These are phyloP conservation scores for Podila epicladia DNA, from an alignment of 192 early-diverging fungal species.

Conservation along the genomic window DNA sequence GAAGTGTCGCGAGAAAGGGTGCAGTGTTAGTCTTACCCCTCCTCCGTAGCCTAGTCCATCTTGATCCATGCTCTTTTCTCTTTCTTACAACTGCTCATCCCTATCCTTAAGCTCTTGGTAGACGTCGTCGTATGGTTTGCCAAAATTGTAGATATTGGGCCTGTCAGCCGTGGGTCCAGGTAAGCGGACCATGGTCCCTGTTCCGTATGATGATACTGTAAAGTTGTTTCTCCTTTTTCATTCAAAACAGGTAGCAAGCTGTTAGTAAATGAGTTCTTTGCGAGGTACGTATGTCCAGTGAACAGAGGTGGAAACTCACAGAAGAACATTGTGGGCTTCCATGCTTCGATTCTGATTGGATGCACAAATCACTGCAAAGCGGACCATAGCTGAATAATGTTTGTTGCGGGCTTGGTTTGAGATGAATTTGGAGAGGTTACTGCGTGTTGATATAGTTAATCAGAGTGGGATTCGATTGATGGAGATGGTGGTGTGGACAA, in stretches of 20 bases:
- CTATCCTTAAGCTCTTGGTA: constrained; percentile 80
- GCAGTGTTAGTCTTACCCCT: no score
- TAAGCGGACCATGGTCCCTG: constrained; percentile 88
- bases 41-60: no score
- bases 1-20: no score
- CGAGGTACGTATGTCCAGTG: constrained; percentile 3
- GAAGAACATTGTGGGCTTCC: constrained; percentile 90
- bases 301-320: constrained; percentile 45
- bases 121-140: constrained; percentile 92
- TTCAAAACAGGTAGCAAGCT: background rate
- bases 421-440: background rate
- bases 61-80: background rate
- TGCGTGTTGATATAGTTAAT: background rate
- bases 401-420: background rate
- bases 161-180: constrained; percentile 87
- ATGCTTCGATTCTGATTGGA: constrained; percentile 98
- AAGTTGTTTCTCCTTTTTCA: constrained; percentile 72
- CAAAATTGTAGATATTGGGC: constrained; percentile 94
- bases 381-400: constrained; percentile 63
- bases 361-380: constrained; percentile 94
- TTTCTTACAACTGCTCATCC: constrained; percentile 69
- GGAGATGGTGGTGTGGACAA: no score
- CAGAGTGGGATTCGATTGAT: no score
- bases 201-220: constrained; percentile 89
- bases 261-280: background rate